Base-by-base conservation (phyloP, 805 yeast genomes). In the Kazachstania taianensis region DNA sequence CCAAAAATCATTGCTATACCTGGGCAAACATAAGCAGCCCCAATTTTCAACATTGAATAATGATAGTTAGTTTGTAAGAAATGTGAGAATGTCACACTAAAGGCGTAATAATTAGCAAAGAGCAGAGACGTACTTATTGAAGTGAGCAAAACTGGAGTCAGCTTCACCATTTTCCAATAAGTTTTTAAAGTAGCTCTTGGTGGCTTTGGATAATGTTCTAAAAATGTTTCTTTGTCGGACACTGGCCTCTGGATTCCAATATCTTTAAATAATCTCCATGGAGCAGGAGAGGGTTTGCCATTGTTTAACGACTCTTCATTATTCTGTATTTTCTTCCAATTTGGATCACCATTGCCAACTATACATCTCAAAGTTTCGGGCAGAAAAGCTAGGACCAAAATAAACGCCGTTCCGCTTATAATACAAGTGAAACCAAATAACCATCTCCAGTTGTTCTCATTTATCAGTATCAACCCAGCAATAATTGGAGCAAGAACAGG, bases 401-500 rank as follows among this genome's bases (percentile, higher is more conserved):
- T 9, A 9, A 72, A 61, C 16, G 72, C 73, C 16, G 68, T 51
- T 1, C 77, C 82, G 1, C 83, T 72, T 39, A 80, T 55, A 15
- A 84, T 78, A 9, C 79, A 79, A 45, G 84, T 62, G 36, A 82
- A 73, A 70, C 94, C 78, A 54, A 81, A 81, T 7, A 86, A 54
- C 85, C 94, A 41, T 84, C 85, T 36, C 94, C 89, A 62, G 76
- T 66, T 78, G 80, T 81, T 28, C 75, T 83, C 80, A 5, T 62
- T 66, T 41, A 70, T 63, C 3, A 83, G 69, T 19, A 87, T 76
- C 1, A 78, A 74, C 42, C 96, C 95, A 26, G 94, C 86, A 34
- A 78, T 53, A 12, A 86, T 78, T 2, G 96, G 96, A 2, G 94
- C 85, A 2, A 85, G 45, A 30, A 86, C 70, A 2, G 95, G 96